Conservation (phyloP, 495 filamentous ascomycete genomes). For the Eremomyces bilateralis region DNA sequence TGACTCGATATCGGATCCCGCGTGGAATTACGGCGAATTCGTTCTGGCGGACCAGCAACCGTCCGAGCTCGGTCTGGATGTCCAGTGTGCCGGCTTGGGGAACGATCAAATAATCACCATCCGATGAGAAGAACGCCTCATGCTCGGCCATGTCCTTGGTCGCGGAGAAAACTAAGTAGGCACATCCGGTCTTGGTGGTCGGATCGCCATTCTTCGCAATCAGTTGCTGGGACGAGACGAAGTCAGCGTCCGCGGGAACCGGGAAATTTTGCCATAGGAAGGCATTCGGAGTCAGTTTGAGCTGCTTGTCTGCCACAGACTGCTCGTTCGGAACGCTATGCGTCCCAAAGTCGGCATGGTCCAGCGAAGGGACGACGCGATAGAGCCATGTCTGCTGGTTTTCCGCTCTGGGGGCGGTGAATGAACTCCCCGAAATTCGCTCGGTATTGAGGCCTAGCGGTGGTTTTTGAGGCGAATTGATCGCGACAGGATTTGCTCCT, state of each 20-base stretch:
- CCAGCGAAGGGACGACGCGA: conserved; percentile 62
- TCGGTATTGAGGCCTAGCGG: conserved; percentile 72
- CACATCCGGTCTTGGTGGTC: conserved; percentile 42
- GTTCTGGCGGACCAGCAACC: conserved; percentile 6
- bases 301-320: conserved; percentile 32
- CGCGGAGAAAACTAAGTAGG: not conserved
- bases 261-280: conserved; percentile 86
- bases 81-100: conserved; percentile 10
- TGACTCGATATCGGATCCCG: conserved; percentile 9
- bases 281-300: conserved; percentile 80
- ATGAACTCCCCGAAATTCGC: conserved; percentile 84
- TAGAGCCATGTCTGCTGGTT: conserved; percentile 94
- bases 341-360: conserved; percentile 51
- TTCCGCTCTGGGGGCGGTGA: conserved; percentile 72
- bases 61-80: conserved; percentile 10
- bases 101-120: conserved; percentile 11
- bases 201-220: conserved; percentile 70
- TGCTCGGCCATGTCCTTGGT: conserved; percentile 1
- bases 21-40: conserved; percentile 12
- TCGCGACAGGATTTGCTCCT: conserved; percentile 39
- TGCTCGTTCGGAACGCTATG: conserved; percentile 23
- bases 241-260: conserved; percentile 46
- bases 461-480: conserved; percentile 77
- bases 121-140: conserved; percentile 9
- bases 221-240: conserved; percentile 56